These are phyloP conservation scores for Neurospora tetraspora DNA, from an alignment of 495 filamentous ascomycete species.

Conservation along the genomic window DNA sequence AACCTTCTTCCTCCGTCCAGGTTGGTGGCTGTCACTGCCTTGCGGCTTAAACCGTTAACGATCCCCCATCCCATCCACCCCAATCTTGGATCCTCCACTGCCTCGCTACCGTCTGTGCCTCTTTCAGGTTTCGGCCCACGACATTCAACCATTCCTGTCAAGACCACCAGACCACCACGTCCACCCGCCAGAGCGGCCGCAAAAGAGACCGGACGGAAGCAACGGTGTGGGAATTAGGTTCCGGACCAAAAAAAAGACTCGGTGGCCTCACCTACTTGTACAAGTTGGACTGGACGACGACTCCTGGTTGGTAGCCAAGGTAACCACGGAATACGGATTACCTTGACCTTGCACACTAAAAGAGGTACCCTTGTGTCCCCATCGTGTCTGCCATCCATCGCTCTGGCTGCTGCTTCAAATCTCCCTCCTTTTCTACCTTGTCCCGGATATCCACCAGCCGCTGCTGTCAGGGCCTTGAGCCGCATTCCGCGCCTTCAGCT, in stretches of 20 bases:
- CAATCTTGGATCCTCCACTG: not conserved
- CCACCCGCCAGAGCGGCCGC: no score
- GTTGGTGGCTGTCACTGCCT: not conserved
- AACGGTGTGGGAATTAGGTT: not conserved
- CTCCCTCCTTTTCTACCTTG: not conserved
- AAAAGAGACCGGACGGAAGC: not conserved
- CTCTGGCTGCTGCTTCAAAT: not conserved
- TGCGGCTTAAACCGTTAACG: not conserved
- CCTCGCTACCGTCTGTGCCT: not conserved
- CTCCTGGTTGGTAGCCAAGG: not conserved
- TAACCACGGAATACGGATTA: not conserved
- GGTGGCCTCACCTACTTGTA: not conserved
- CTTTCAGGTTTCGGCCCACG: not conserved
- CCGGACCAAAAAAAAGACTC: not conserved
- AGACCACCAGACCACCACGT: not conserved
- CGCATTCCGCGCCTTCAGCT: not conserved
- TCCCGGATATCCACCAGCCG: not conserved
- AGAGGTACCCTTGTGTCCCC: not conserved
- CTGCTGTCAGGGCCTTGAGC: not conserved
- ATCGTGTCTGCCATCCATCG: not conserved
- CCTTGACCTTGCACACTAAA: not conserved
- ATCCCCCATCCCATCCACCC: not conserved
- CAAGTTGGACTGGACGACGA: not conserved
- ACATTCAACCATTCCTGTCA: not conserved
- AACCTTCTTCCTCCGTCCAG: not conserved